Evolutionary conservation across 2,329 filamentous ascomycete genomes (phyloP).

Genomic region (Aspergillus sp.): DNA sequence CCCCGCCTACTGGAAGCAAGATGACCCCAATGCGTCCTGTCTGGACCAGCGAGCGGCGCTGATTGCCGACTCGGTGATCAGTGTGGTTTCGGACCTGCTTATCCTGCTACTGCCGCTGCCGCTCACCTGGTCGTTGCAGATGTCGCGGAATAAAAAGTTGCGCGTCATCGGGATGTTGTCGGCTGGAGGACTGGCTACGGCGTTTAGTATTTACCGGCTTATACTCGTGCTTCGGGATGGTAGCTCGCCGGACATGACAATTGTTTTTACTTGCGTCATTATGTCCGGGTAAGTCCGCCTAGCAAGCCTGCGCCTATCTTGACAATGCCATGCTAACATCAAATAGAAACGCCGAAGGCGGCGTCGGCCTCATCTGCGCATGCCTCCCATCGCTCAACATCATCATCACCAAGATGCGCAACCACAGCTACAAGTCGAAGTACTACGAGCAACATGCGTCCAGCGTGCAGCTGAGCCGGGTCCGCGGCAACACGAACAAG

Average conservation of each 20-base stretch:
- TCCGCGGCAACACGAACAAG: conserved; percentile 24
- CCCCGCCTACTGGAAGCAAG: conserved; percentile 39
- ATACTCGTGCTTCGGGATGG: conserved; percentile 40
- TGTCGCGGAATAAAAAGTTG: conserved; percentile 41
- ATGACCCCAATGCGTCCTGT: conserved; percentile 31
- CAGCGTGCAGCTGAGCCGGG: conserved; percentile 32
- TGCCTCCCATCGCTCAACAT: conserved; percentile 42
- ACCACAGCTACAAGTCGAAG: conserved; percentile 31
- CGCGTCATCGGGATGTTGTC: conserved; percentile 44
- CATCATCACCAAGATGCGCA: conserved; percentile 31
- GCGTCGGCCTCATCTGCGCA: conserved; percentile 43
- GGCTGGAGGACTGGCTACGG: conserved; percentile 44
- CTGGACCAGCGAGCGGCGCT: conserved; percentile 44
- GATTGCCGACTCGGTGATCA: conserved; percentile 45
- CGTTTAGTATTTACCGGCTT: conserved; percentile 45
- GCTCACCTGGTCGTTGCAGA: conserved; percentile 45
- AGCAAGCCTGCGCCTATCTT: neutral
- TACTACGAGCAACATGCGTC: conserved; percentile 36
- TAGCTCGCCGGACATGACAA: conserved; percentile 35
- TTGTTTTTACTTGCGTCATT: conserved; percentile 42
- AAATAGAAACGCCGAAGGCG: conserved; percentile 43
- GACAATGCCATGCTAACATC: neutral
- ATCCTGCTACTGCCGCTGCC: conserved; percentile 44
- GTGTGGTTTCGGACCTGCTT: conserved; percentile 42
- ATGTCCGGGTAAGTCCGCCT: conserved; percentile 42